phyloP scores from a whole-genome alignment of 257 asterid genomes.

The Ajuga chamaepitys region DNA sequence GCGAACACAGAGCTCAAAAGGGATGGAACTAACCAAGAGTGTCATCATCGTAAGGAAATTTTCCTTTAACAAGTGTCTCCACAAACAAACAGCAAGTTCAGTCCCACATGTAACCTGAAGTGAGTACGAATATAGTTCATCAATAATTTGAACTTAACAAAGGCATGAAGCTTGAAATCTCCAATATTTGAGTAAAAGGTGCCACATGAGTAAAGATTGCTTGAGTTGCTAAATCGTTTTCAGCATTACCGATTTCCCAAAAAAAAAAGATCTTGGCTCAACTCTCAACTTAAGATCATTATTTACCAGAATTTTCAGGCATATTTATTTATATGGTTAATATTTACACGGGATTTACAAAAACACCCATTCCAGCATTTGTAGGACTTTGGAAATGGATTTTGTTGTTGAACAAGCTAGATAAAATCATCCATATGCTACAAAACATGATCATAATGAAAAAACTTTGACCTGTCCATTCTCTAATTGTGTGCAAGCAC shows the following conservation, averaged over 20 bases:
- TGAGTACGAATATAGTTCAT: slow-evolving; percentile 4
- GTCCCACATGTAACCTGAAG: slow-evolving; percentile 88
- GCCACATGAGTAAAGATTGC: slow-evolving; percentile 1
- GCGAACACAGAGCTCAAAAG: background rate
- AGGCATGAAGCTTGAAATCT: slow-evolving; percentile 1
- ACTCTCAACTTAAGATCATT: slow-evolving; percentile 4
- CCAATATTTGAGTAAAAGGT: slow-evolving; percentile 9
- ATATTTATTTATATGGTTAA: background rate
- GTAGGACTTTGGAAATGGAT: background rate
- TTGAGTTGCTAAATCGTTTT: background rate
- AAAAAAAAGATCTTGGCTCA: background rate
- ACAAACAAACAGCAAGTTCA: slow-evolving; percentile 89
- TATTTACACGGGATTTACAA: background rate
- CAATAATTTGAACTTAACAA: background rate
- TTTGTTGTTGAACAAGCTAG: background rate
- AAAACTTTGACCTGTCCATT: slow-evolving; percentile 58
- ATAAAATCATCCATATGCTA: background rate
- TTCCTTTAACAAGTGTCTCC: slow-evolving; percentile 82
- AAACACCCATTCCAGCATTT: background rate
- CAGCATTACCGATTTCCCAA: background rate
- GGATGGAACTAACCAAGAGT: slow-evolving; percentile 58
- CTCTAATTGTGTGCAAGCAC: slow-evolving; percentile 86
- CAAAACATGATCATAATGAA: background rate
- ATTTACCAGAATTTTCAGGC: background rate
- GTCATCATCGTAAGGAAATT: slow-evolving; percentile 54